Evolutionary conservation across 345 rosid genomes (phyloP), one percentile per base, ranked within the genome.

Genomic region (Angophora floribunda): DNA sequence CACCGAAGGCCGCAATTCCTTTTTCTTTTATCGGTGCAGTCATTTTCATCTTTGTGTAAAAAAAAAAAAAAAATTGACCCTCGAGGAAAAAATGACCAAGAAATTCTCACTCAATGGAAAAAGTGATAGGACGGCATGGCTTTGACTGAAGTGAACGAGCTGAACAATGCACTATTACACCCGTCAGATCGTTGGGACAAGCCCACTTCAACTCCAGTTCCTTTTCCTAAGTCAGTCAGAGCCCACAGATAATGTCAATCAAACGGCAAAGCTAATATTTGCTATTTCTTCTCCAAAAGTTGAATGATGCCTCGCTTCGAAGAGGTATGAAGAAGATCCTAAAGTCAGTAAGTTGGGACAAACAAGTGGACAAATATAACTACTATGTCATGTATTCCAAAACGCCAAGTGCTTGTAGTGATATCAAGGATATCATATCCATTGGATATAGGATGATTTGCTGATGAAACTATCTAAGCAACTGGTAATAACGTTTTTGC

Each of bases 401-500:
- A 63, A 28, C 0, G 9, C 1, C 36, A 1, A n/a, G 70, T 1
- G 7, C 14, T 63, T 7, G 6, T 63, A 13, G 7, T 63, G 70
- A 63, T 63, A 13, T 63, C 70, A 63, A 63, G 0, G 4, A n/a
- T n/a, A n/a, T 63, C 36, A 61, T 28, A 0, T 13, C 13, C 70
- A 63, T 1, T 1, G 8, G 0, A 63, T 28, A n/a, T 28, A n/a
- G 4, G 70, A n/a, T n/a, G 30, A 63, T 26, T 6, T 59, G 2
- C 6, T 2, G 9, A 59, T n/a, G 1, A 61, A 6, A 28, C 2
- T n/a, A 0, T 63, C 3, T 28, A 63, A 63, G 7, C 1, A 63
- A 6, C 32, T 13, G 4, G 2, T 63, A n/a, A 63, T 28, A 63
- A 13, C 0, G 0, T 13, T 28, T 63, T 63, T 4, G 0, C 7